Evolutionary conservation across 2,329 filamentous ascomycete species (phyloP), one percentile per base, ranked within the genome.

Genomic region (Fusarium zealandicum): DNA sequence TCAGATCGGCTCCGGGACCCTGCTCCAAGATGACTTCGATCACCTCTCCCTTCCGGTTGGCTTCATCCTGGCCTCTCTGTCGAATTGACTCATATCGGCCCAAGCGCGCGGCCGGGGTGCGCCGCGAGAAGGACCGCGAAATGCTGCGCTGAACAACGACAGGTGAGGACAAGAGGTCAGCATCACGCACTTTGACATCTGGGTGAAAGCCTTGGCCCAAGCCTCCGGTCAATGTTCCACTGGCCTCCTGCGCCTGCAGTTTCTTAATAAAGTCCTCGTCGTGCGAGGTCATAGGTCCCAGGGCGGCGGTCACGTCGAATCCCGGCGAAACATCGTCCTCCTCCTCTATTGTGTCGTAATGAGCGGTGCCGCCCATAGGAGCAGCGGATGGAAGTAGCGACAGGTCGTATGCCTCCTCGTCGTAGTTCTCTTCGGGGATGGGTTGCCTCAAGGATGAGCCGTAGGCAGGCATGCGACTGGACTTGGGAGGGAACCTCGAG

Each of bases 31-130:
- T 79, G 3, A 87, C 81, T 64, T 86, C 79, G 52, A 87, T 82
- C 2, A 86, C 79, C 59, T 85, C 76, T 13, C 83, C 83, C n/a
- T 79, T 75, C 51, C 80, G 80, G 63, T 87, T 85, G 1, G 85
- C 85, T 64, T 86, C 82, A 10, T 73, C 77, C 68, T 87, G 84
- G 0, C 79, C 83, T 14, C 82, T 72, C 16, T 77, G 74, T 49
- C 74, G 78, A 47, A 86, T 72, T 0, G 78, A 80, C 42, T 78
- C 70, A 9, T 65, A 62, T 32, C 76, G 73, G 5, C 59, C 65
- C 9, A 72, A 28, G 6, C 41, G 45, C 20, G 48, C 65, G 18
- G 55, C 49, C 4, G 66, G 59, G 16, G 66, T 64, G 14, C 70
- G 69, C 25, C 73, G 69, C 2, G 80, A 76, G 22, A 82, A 76